A percentile compares a stretch with the other conserved stretches of the same genome.
Evolutionary conservation across 2,329 filamentous ascomycete genomes (phyloP).

Genomic region (Xylariaceae sp.): DNA sequence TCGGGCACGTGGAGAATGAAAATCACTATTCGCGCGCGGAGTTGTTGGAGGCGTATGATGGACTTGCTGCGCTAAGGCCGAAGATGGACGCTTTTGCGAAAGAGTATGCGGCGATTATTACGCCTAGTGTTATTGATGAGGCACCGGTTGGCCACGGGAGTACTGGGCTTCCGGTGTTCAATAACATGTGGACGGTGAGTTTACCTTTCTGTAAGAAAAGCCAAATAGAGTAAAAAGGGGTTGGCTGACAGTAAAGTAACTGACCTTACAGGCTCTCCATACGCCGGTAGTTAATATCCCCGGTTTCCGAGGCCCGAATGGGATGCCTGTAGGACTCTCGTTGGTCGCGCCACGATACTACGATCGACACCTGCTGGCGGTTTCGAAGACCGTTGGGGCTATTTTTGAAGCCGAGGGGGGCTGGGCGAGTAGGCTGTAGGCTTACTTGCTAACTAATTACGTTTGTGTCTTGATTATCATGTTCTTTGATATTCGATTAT

Average conservation of each 20-base stretch:
- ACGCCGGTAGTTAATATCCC: conserved; percentile 59
- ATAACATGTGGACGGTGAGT: conserved; percentile 48
- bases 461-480: background rate
- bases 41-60: conserved; percentile 51
- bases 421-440: conserved; percentile 17
- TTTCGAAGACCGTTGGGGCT: conserved; percentile 35
- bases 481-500: background rate
- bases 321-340: conserved; percentile 55
- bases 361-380: conserved; percentile 38
- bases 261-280: conserved; percentile 41
- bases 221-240: background rate
- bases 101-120: conserved; percentile 50
- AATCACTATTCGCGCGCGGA: conserved; percentile 39
- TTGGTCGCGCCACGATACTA: conserved; percentile 43
- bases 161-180: conserved; percentile 52
- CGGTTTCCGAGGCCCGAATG: conserved; percentile 52
- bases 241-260: background rate
- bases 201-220: background rate
- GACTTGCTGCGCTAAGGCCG: conserved; percentile 47
- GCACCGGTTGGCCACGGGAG: conserved; percentile 48
- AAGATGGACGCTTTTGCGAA: conserved; percentile 47
- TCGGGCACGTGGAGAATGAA: conserved; percentile 47
- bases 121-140: conserved; percentile 54
- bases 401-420: conserved; percentile 38
- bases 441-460: background rate